Evolutionary conservation across 1,139 yeast species (phyloP), one percentile per base, ranked within the genome.

Genomic region (Blastobotrys serpentis): DNA sequence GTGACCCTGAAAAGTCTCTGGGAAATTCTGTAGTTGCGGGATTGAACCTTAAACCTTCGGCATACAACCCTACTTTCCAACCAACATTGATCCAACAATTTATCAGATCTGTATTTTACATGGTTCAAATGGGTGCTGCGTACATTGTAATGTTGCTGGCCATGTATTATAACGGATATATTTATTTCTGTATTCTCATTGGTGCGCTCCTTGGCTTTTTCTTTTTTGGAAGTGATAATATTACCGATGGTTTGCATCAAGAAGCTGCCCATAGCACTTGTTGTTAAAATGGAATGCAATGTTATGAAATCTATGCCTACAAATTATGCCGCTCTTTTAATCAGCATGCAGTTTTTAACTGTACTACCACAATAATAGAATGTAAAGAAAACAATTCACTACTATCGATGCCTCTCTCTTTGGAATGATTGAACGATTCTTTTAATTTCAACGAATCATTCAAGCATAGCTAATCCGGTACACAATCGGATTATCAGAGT

Each of bases 91-190:
- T 66, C 6, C 80, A 80, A 55, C 86, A 82, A 57, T 21, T 77
- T 3, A 58, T 78, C 10, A 71, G 83, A 48, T 66, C 78, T 0
- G 46, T 69, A 2, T 60, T 81, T 38, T 82, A 75, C 61, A 74
- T 81, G 1, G 58, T 79, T 22, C 82, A 81, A 61, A 80, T 84
- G 78, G 83, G 83, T 1, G 73, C 77, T 14, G 77, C 82, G 5
- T 82, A 82, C 61, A 65, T 82, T 47, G 75, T 82, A 57, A 82
- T 82, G 86, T 73, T 82, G 68, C 68, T 82, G 58, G 82, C 81
- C 70, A 82, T 82, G 88, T 81, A 81, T 69, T 82, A 79, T 68
- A 82, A 82, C 58, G 87, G 87, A 17, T 82, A 81, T 62, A 72
- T 82, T 33, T 78, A 81, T 49, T 78, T 82, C 49, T 75, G 81